A percentile compares a stretch with the other conserved stretches of the same genome.
phyloP scores from a whole-genome alignment of 805 yeast species.

The Candida boidinii region DNA sequence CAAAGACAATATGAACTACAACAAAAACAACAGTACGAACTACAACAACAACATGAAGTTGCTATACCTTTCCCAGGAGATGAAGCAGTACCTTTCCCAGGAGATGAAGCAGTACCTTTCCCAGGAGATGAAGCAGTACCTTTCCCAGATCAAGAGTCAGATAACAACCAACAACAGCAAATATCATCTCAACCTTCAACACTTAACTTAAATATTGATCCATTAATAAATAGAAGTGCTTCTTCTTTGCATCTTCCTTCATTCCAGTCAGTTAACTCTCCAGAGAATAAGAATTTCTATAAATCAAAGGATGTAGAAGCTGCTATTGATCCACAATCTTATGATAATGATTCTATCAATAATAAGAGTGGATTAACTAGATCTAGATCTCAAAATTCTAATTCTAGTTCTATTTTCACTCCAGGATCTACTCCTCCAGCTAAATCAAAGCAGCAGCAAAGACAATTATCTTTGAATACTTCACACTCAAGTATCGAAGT shows the following conservation, averaged over 20 bases:
- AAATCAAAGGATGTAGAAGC: too few species aligned
- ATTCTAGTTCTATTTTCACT: too few species aligned
- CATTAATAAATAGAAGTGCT: conserved; percentile 2
- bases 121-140: not conserved
- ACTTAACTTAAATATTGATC: not conserved
- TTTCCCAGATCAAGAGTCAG: not conserved
- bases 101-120: not conserved
- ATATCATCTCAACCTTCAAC: not conserved
- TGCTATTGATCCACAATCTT: too few species aligned
- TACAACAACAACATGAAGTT: conserved; percentile 3
- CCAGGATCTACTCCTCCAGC: too few species aligned
- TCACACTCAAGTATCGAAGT: too few species aligned
- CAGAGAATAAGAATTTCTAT: not conserved
- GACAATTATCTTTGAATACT: too few species aligned
- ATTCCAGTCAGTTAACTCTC: conserved; percentile 14
- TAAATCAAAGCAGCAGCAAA: too few species aligned
- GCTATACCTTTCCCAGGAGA: not conserved
- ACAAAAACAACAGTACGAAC: conserved; percentile 5
- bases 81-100: not conserved
- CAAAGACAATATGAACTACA: not conserved
- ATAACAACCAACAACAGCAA: conserved; percentile 7
- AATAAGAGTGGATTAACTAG: too few species aligned
- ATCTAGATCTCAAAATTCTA: too few species aligned
- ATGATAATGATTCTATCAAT: too few species aligned
- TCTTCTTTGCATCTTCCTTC: conserved; percentile 17